Base-by-base conservation (phyloP, 306 rosid genomes). In the Cicer chorassanicum region DNA sequence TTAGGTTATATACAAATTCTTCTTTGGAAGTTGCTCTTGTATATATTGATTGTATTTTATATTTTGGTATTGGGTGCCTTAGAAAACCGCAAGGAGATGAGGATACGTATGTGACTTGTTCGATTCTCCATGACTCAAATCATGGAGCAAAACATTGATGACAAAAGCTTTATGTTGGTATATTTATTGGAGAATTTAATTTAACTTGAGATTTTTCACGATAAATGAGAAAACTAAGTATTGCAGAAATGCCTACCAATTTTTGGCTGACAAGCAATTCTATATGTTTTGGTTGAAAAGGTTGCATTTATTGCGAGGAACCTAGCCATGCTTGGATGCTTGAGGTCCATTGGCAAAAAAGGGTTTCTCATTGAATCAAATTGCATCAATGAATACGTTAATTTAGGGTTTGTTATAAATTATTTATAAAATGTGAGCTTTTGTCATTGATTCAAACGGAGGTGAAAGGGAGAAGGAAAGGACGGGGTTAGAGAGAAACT, bases 21-120 rank as follows among this genome's bases (percentile, higher is more conserved):
- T 49, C 40, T 45, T 76, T 46, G 66, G 50, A 81, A 70, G 15
- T 45, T 39, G 66, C 40, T 78, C 59, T 29, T 70, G 85, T 82
- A 77, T 40, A 76, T 82, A 71, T 70, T 64, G 45, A 62, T 34
- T 77, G 75, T 77, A 76, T 71, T 70, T 11, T 76, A 24, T 15
- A 57, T 71, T 75, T 34, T 29, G 39, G 65, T 51, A 24, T 41
- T 41, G 65, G 21, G 70, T 42, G 8, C 53, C 65, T 59, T 38
- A 24, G 72, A 15, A 44, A 18, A 8, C 24, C 53, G 15, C 53
- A 62, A 7, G 41, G 56, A 68, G 19, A 68, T 24, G 57, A 21
- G 19, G 65, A 34, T 73, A 57, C 29, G 54, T 34, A 48, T 43
- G 15, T 53, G 63, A 51, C 24, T 42, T 64, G 45, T 60, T 49